A percentile compares a stretch with the other conserved stretches of the same genome.
phyloP scores from a whole-genome alignment of 1,139 yeast genomes.

The Lodderomyces orthopsilosis region DNA sequence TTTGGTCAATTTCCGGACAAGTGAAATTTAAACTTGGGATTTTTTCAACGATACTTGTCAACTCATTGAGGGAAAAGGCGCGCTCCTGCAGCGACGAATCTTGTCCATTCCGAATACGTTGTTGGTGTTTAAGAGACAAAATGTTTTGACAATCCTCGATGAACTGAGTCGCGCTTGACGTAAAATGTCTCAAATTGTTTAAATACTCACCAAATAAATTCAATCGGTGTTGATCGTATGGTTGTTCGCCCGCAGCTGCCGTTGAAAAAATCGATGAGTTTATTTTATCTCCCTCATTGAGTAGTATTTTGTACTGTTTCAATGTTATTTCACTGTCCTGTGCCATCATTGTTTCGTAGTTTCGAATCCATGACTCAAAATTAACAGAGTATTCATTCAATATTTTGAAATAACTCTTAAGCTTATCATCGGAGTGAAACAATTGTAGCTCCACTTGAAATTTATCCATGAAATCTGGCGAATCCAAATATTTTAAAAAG shows the following conservation, averaged over 20 bases:
- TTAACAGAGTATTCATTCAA: slow-evolving; percentile 41
- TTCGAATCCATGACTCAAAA: slow-evolving; percentile 51
- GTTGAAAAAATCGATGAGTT: slow-evolving; percentile 28
- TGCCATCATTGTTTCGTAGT: slow-evolving; percentile 40
- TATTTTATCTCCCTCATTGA: slow-evolving; percentile 57
- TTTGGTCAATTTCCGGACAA: slow-evolving; percentile 59
- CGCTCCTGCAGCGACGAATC: slow-evolving; percentile 7
- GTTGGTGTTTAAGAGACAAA: slow-evolving; percentile 50
- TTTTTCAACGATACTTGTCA: slow-evolving; percentile 38
- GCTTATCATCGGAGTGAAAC: slow-evolving; percentile 51
- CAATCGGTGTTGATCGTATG: slow-evolving; percentile 11
- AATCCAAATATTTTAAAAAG: slow-evolving; percentile 30
- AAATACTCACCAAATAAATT: slow-evolving; percentile 21
- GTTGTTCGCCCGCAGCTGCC: slow-evolving; percentile 11
- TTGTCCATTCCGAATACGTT: slow-evolving; percentile 37
- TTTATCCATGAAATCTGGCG: slow-evolving; percentile 13
- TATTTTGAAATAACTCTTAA: slow-evolving; percentile 33
- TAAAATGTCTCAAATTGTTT: slow-evolving; percentile 41
- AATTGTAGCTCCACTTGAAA: slow-evolving; percentile 40
- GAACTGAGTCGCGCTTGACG: slow-evolving; percentile 49
- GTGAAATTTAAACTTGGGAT: slow-evolving; percentile 51
- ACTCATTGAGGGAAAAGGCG: slow-evolving; percentile 13
- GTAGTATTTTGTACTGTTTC: slow-evolving; percentile 41
- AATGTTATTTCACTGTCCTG: slow-evolving; percentile 47
- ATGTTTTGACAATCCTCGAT: slow-evolving; percentile 56